phyloP scores from a whole-genome alignment of 1,139 yeast species.

The Wickerhamomyces sp. region DNA sequence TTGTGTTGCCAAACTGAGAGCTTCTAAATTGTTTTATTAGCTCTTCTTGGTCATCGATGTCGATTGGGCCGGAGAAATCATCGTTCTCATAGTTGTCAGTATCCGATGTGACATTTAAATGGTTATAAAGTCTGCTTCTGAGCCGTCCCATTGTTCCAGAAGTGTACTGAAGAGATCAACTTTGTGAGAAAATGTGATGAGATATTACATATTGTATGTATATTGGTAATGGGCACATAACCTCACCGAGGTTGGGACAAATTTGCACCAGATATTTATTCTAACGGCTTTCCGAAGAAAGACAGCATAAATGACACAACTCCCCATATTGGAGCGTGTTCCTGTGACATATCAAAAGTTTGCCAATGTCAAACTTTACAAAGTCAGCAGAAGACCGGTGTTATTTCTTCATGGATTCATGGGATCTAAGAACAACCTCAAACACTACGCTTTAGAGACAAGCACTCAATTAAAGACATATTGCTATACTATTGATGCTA shows the following conservation, averaged over 20 bases:
- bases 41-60: conserved; percentile 18
- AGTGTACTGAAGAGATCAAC: too few species aligned
- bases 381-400: not conserved
- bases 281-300: too few species aligned
- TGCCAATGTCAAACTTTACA: not conserved
- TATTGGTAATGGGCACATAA: too few species aligned
- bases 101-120: not conserved
- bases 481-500: conserved; percentile 39
- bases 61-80: conserved; percentile 16
- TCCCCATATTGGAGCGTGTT: too few species aligned
- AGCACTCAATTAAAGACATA: conserved; percentile 1
- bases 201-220: too few species aligned
- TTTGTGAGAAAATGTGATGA: too few species aligned
- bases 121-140: conserved; percentile 10
- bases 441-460: conserved; percentile 4
- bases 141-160: conserved; percentile 14
- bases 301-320: too few species aligned
- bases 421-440: conserved; percentile 16
- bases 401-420: conserved; percentile 26
- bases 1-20: conserved; percentile 9
- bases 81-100: conserved; percentile 4
- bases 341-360: conserved; percentile 16
- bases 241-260: too few species aligned
- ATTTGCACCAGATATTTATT: too few species aligned
- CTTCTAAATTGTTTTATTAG: conserved; percentile 11